These are phyloP conservation scores for Neofusicoccum kwambonambiense DNA, from an alignment of 2,329 filamentous ascomycete species.

Conservation along the genomic window DNA sequence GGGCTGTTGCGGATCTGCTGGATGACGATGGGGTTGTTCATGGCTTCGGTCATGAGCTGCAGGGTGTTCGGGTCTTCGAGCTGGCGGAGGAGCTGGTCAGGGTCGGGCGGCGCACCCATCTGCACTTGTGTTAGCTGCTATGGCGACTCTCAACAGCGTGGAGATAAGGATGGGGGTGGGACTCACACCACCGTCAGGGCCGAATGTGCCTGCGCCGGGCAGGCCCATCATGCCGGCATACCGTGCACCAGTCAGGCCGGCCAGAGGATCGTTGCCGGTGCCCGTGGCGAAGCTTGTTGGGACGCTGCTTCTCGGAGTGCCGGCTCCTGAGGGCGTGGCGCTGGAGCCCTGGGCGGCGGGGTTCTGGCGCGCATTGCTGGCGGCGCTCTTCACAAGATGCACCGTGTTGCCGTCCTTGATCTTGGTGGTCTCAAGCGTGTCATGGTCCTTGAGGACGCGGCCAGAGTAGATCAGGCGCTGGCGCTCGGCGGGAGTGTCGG, in stretches of 20 bases:
- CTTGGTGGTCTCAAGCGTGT: slow-evolving; percentile 82
- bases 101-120: slow-evolving; percentile 86
- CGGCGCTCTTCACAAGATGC: slow-evolving; percentile 93
- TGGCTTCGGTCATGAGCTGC: slow-evolving; percentile 86
- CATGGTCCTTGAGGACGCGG: slow-evolving; percentile 91
- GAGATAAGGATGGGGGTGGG: background rate
- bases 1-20: slow-evolving; percentile 67
- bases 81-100: slow-evolving; percentile 80
- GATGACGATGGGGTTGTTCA: slow-evolving; percentile 91
- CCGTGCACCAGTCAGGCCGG: slow-evolving; percentile 85
- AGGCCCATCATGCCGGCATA: slow-evolving; percentile 91
- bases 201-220: slow-evolving; percentile 84
- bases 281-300: slow-evolving; percentile 78
- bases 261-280: slow-evolving; percentile 78
- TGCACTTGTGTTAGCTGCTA: slow-evolving; percentile 49
- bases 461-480: slow-evolving; percentile 98
- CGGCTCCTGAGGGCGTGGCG: slow-evolving; percentile 45
- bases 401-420: slow-evolving; percentile 95
- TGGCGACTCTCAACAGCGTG: background rate
- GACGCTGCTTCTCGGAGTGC: slow-evolving; percentile 46
- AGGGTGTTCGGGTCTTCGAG: slow-evolving; percentile 85
- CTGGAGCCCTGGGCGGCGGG: slow-evolving; percentile 53
- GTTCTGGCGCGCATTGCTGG: slow-evolving; percentile 71
- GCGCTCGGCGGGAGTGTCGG: slow-evolving; percentile 81
- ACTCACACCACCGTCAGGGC: slow-evolving; percentile 89